phyloP scores from a whole-genome alignment of 129 eudicot species.

The Flaveria linearis region DNA sequence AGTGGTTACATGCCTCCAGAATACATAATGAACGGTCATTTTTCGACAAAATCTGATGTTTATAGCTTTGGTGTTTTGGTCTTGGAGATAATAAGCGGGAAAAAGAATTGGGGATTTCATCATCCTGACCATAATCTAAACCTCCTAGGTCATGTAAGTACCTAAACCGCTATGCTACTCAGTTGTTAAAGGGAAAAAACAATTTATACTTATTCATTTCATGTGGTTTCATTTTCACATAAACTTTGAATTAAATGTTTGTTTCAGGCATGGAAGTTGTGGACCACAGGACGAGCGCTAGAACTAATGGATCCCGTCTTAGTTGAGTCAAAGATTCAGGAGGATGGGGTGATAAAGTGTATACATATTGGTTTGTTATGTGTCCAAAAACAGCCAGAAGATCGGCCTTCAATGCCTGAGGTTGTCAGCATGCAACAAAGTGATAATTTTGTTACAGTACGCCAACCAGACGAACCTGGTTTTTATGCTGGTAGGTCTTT shows the following conservation, averaged over 20 bases:
- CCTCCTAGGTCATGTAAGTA: conserved; percentile 53
- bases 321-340: conserved; percentile 28
- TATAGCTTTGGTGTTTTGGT: conserved; percentile 57
- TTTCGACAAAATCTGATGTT: conserved; percentile 63
- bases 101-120: conserved; percentile 47
- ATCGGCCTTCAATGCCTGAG: conserved; percentile 49
- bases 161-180: background rate
- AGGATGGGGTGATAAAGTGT: conserved; percentile 42
- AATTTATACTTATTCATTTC: background rate
- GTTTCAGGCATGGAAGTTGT: conserved; percentile 55
- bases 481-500: conserved; percentile 39
- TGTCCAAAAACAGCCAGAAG: conserved; percentile 47
- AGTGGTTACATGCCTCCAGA: conserved; percentile 90
- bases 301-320: conserved; percentile 42
- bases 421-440: conserved; percentile 42
- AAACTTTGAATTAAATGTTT: background rate
- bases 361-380: conserved; percentile 54
- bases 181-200: background rate
- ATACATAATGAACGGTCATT: conserved; percentile 48
- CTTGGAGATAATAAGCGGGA: conserved; percentile 60
- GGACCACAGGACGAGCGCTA: conserved; percentile 39
- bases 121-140: conserved; percentile 40
- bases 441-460: conserved; percentile 32
- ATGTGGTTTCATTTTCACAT: background rate
- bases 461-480: conserved; percentile 48